These are phyloP conservation scores for Suillus lakei DNA, from an alignment of 768 basidiomycete species.

Conservation along the genomic window DNA sequence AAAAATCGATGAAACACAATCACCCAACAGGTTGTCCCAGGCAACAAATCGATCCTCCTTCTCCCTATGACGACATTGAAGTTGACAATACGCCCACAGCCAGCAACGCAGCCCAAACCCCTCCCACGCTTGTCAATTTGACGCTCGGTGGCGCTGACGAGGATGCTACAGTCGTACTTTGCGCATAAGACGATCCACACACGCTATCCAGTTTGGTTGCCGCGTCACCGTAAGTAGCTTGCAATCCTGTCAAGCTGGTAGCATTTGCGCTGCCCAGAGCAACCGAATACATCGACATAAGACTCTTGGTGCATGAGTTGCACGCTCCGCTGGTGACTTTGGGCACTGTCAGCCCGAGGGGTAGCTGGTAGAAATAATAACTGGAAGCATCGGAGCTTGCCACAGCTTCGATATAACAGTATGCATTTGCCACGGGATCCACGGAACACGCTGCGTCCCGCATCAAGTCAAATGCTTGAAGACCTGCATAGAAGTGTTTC, in stretches of 20 bases:
- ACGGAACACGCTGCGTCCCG: slow-evolving; percentile 62
- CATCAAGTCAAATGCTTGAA: slow-evolving; percentile 68
- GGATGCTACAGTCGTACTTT: slow-evolving; percentile 15
- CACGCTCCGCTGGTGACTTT: slow-evolving; percentile 57
- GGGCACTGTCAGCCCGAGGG: slow-evolving; percentile 60
- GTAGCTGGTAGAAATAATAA: slow-evolving; percentile 74
- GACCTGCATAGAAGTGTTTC: slow-evolving; percentile 41
- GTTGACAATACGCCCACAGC: slow-evolving; percentile 12
- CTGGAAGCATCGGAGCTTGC: slow-evolving; percentile 61
- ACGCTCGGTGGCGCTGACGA: slow-evolving; percentile 18
- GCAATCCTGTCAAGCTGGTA: slow-evolving; percentile 41
- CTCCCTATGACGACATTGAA: background rate
- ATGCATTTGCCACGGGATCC: slow-evolving; percentile 61
- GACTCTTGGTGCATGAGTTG: slow-evolving; percentile 61
- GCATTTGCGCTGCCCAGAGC: slow-evolving; percentile 44
- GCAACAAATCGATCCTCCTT: background rate
- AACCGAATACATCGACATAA: slow-evolving; percentile 59
- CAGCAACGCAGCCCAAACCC: slow-evolving; percentile 18
- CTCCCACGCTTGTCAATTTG: slow-evolving; percentile 13
- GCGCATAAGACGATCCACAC: slow-evolving; percentile 59
- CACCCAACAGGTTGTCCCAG: background rate
- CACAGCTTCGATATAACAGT: slow-evolving; percentile 77
- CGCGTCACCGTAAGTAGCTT: slow-evolving; percentile 53
- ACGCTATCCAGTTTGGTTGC: slow-evolving; percentile 47
- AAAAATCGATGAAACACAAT: background rate